Base-by-base conservation (phyloP, 2,329 filamentous ascomycete genomes). In the Pseudogymnoascus sp. region DNA sequence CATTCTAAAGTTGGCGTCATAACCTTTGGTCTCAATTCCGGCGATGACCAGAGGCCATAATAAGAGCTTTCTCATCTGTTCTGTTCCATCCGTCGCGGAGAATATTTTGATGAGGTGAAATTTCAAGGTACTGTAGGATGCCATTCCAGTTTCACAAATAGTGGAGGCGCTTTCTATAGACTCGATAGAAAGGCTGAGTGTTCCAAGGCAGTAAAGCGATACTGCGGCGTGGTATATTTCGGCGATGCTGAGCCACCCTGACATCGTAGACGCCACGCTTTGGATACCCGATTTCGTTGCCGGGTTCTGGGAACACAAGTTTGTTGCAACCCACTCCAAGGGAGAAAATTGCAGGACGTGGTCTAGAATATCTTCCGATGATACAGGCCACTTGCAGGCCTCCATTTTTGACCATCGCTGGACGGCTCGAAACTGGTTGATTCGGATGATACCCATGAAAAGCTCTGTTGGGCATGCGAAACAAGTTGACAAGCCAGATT, bases 141-240 rank as follows among this genome's bases (percentile, higher is more conserved):
- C n/a, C 7, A 11, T 54, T 33, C 47, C 31, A 11, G 29, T 15
- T 17, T 54, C n/a, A n/a, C n/a, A 33, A 17, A 33, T 17, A 5
- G n/a, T 11, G 11, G 47, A 6, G 7, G 7, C 3, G 47, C 29
- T 54, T 17, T 10, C 8, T 17, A 17, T 17, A 17, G 11, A 33
- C 29, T 9, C 44, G 10, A n/a, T 15, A 3, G 15, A 50, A n/a
- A 8, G 26, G 9, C 26, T 5, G 8, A 54, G 47, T 17, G 47
- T 33, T 11, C 47, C 26, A 33, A 54, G 8, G 7, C 47, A 54
- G 6, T 54, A 54, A 33, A 54, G n/a, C 0, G 47, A 33, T 33
- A 54, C 47, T 33, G 47, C 26, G 11, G 47, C 47, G 4, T 54
- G 47, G 29, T 54, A 54, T 54, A 54, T 54, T 54, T 54, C 47